Conservation (phyloP, 2,329 filamentous ascomycete species). For the Diaporthe vexans region DNA sequence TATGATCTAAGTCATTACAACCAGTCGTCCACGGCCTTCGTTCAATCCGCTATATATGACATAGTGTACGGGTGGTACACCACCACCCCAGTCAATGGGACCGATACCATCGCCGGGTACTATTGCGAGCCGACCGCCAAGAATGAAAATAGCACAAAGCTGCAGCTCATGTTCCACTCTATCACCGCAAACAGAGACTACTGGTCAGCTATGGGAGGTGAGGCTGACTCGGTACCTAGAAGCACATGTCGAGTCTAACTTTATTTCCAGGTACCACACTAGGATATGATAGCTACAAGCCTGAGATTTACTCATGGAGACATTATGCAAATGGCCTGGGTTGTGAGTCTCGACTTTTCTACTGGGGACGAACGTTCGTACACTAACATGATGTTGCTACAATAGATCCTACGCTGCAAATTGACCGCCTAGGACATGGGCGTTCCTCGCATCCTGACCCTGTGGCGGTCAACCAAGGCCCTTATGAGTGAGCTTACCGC, state of each 20-base stretch:
- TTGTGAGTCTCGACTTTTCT: background rate
- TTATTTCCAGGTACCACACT: background rate
- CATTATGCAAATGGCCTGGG: background rate
- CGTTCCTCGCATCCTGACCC: background rate
- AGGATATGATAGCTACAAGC: background rate
- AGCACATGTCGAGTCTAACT: background rate
- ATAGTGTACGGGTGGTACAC: background rate
- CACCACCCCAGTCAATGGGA: background rate
- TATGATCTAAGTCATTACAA: conserved; percentile 15
- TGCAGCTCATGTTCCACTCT: conserved; percentile 16
- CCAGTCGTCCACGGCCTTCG: background rate
- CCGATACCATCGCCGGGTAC: background rate
- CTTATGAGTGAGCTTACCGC: background rate
- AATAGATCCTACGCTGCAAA: background rate
- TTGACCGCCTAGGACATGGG: background rate
- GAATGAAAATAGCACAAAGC: conserved; percentile 9
- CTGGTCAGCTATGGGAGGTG: conserved; percentile 10
- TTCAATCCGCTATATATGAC: background rate
- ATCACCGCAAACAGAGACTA: conserved; percentile 14
- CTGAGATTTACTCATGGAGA: background rate
- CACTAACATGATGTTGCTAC: rapidly evolving
- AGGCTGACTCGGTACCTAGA: background rate
- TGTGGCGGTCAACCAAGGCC: background rate
- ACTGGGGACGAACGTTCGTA: background rate
- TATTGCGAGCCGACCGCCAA: conserved; percentile 3